Percentiles rank a stretch among this genome's conserved stretches.
Evolutionary conservation across 2,329 filamentous ascomycete genomes (phyloP).

Genomic region (Monilinia vaccinii-corymbosi): DNA sequence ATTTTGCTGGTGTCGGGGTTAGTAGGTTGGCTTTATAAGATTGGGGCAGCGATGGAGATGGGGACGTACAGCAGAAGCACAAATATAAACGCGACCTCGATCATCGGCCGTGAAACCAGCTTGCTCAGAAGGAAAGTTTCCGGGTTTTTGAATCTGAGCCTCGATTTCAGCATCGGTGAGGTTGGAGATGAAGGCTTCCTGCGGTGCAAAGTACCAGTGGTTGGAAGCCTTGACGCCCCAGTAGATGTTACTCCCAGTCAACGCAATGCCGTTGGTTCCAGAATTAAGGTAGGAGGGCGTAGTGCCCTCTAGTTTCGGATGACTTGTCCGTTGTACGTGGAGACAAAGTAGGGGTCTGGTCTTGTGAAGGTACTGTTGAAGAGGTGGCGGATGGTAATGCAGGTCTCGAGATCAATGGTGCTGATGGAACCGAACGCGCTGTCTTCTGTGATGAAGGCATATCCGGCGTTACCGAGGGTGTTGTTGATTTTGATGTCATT

Average conservation of each 20-base stretch:
- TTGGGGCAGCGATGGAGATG: too few relatives aligned
- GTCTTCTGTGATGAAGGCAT: not conserved
- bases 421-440: not conserved
- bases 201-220: not conserved
- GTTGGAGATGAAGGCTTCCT: not conserved
- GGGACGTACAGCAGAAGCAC: not conserved
- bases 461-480: not conserved
- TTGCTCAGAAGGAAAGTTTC: not conserved
- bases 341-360: not conserved
- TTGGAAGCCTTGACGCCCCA: constrained; percentile 1
- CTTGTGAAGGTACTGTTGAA: not conserved
- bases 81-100: not conserved
- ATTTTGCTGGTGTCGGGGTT: not conserved
- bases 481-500: not conserved
- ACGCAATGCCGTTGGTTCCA: not conserved
- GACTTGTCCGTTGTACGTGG: not conserved
- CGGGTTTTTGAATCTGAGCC: not conserved
- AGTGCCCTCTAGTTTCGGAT: not conserved
- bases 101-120: not conserved
- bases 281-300: not conserved
- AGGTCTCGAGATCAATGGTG: not conserved
- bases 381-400: not conserved
- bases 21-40: not conserved
- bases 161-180: not conserved
- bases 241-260: not conserved